phyloP scores from a whole-genome alignment of 257 asterid genomes.

The Solanum chiquidenum region DNA sequence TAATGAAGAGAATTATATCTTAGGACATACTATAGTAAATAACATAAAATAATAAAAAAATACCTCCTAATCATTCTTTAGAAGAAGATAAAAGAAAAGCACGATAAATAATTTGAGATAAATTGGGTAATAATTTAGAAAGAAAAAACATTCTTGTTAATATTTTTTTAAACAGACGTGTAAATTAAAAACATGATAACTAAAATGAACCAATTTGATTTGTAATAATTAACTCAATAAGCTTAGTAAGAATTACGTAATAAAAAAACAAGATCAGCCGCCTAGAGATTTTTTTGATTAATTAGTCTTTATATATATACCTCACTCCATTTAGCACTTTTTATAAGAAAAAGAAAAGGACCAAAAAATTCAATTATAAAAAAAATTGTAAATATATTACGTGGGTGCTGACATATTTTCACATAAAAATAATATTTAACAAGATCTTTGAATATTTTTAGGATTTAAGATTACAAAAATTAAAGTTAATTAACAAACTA shows the following conservation, averaged over 20 bases:
- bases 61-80: not conserved
- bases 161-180: fast-evolving
- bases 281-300: not conserved
- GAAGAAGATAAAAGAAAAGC: not conserved
- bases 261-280: not conserved
- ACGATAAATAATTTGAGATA: not conserved
- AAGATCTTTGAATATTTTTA: not conserved
- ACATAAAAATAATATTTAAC: not conserved
- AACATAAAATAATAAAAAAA: not conserved
- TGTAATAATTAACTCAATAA: not conserved
- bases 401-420: not conserved
- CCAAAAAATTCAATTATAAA: not conserved
- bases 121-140: no score
- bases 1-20: no score
- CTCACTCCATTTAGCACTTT: not conserved
- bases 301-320: not conserved
- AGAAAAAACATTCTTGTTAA: no score
- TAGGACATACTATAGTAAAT: not conserved
- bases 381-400: not conserved
- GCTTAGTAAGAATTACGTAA: not conserved
- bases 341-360: not conserved
- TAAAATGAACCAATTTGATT: no score
- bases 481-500: not conserved
- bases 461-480: not conserved
- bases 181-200: no score